Percentiles rank a stretch among this genome's conserved stretches.
Conservation (phyloP, 2,329 filamentous ascomycete genomes). For the Exophiala calicioides region DNA sequence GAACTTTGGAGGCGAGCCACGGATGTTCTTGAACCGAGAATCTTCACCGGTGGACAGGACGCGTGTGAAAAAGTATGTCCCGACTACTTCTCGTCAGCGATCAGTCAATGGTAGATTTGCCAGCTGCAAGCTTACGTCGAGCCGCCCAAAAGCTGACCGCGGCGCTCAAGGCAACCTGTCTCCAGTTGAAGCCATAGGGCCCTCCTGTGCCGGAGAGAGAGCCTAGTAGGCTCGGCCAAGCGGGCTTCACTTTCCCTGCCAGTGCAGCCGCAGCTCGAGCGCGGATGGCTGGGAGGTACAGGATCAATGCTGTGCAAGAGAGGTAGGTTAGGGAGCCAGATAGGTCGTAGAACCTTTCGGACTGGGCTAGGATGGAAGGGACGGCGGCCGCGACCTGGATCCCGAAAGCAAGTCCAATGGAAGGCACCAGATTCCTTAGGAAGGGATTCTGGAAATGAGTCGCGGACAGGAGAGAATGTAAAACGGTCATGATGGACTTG, state of each 20-base stretch:
- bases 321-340: constrained; percentile 68
- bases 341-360: constrained; percentile 69
- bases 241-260: constrained; percentile 42
- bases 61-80: constrained; percentile 64
- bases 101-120: background rate
- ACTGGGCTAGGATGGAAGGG: constrained; percentile 61
- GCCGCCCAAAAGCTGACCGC: constrained; percentile 64
- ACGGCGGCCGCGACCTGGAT: constrained; percentile 64
- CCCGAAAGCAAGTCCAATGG: constrained; percentile 62
- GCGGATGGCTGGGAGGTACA: constrained; percentile 62
- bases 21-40: constrained; percentile 59
- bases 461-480: constrained; percentile 56
- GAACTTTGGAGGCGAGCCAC: constrained; percentile 55
- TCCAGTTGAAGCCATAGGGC: constrained; percentile 59
- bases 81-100: constrained; percentile 48
- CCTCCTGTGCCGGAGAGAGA: constrained; percentile 47
- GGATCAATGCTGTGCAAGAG: constrained; percentile 61
- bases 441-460: constrained; percentile 65
- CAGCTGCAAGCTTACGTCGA: constrained; percentile 49
- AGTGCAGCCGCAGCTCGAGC: constrained; percentile 53
- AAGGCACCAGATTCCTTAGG: constrained; percentile 63
- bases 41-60: constrained; percentile 62
- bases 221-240: constrained; percentile 50
- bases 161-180: constrained; percentile 57
- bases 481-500: constrained; percentile 27